Conservation (phyloP, 441 rosid species). For the Manihot esculenta region DNA sequence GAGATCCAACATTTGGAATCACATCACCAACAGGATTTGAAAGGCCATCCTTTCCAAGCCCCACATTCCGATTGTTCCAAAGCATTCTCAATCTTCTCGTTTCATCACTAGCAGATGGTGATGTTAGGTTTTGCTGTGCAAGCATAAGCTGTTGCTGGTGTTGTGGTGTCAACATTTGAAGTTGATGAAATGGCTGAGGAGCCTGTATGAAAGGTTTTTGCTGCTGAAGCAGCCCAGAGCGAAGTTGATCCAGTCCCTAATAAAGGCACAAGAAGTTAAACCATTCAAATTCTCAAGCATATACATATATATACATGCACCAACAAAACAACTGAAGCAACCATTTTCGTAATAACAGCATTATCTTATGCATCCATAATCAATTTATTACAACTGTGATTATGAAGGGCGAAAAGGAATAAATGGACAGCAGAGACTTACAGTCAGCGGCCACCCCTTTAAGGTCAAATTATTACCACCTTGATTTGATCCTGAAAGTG, state of each 20-base stretch:
- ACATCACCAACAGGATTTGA: constrained; percentile 59
- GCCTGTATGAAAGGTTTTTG: constrained; percentile 77
- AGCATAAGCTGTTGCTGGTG: constrained; percentile 88
- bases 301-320: not conserved
- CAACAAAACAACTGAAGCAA: not conserved
- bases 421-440: constrained; percentile 37
- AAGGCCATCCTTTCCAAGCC: constrained; percentile 66
- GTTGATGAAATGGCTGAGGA: constrained; percentile 73
- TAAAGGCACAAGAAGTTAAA: constrained; percentile 19
- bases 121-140: constrained; percentile 70
- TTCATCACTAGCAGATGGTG: constrained; percentile 71
- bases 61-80: constrained; percentile 53
- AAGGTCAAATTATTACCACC: constrained; percentile 75
- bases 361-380: not conserved
- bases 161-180: constrained; percentile 74
- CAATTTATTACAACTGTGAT: not conserved
- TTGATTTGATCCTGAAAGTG: constrained; percentile 79
- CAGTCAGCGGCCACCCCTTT: constrained; percentile 96
- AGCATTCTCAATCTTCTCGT: constrained; percentile 69
- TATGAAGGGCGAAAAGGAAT: not conserved
- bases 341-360: too few relatives aligned
- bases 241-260: constrained; percentile 74
- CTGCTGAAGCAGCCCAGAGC: constrained; percentile 48
- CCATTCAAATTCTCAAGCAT: constrained; percentile 1
- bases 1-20: constrained; percentile 58